Evolutionary conservation across 371 early-diverging fungal genomes (phyloP), one percentile per base, ranked within the genome.

Genomic region (Parasitella parasitica): DNA sequence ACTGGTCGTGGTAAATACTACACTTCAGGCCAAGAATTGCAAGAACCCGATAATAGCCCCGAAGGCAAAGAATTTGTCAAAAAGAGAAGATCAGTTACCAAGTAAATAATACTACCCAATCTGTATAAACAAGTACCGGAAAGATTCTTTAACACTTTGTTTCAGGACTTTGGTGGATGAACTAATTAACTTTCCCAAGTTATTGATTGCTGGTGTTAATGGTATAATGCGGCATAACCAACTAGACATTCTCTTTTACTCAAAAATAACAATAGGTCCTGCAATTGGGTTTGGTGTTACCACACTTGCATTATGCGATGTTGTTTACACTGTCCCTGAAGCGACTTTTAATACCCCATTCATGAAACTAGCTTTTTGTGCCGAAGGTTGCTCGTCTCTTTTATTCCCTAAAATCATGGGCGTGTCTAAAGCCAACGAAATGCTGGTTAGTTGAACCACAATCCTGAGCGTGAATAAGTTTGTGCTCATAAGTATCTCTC

Each of bases 251-350:
- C 38, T n/a, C 4, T 22, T 28, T 22, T 43, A 43, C 11, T 43
- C 22, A 6, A 49, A 0, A 27, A 13, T 27, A 49, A 49, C 22
- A 12, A n/a, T 66, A 87, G 86, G 91, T 0, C 85, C 84, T 39
- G 87, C 87, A 1, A 82, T 89, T 57, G 91, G 91, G 36, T 88
- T 88, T 65, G 91, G 82, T 36, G 83, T 80, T 35, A 90, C 91
- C 3, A 81, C 86, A 5, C 60, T 85, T 32, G 87, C 86, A 6
- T 83, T 89, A 12, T 89, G 85, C 61, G 91, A 91, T 75, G 81
- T 89, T 30, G 81, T 91, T 22, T 87, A 89, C 56, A 57, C 88
- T 1, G 78, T 81, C 7, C 86, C 86, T 38, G 74, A 83, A 36
- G 86, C 88, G 5, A 86, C 84, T 8, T 89, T 87, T 64, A 69